Percentiles rank a stretch among this genome's conserved stretches.
Evolutionary conservation across 2,329 filamentous ascomycete species (phyloP).

Genomic region (Pyricularia sp.): DNA sequence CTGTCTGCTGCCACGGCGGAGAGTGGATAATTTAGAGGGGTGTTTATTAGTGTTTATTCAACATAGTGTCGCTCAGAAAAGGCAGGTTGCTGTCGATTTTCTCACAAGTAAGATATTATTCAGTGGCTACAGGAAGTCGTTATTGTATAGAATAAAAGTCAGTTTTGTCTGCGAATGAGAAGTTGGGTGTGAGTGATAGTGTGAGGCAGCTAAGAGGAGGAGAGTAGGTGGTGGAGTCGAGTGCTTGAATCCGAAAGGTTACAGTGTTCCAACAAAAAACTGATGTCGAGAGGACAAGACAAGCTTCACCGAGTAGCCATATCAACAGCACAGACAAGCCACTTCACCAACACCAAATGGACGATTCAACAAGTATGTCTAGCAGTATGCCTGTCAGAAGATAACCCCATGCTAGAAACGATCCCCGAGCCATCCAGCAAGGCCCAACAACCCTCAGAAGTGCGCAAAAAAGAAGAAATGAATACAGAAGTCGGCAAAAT

Average conservation of each 20-base stretch:
- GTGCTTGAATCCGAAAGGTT: not conserved
- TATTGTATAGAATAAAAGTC: not conserved
- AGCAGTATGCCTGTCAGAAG: not conserved
- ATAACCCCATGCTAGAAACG: not conserved
- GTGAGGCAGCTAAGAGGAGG: not conserved
- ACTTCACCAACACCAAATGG: not conserved
- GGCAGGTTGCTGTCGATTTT: not conserved
- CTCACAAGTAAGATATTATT: not conserved
- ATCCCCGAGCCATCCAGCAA: not conserved
- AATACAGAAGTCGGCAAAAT: not conserved
- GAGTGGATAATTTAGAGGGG: not conserved
- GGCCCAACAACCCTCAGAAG: not conserved
- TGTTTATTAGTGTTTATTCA: not conserved
- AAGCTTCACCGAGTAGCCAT: not conserved
- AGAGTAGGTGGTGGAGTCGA: not conserved
- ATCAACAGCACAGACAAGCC: not conserved
- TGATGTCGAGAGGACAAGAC: not conserved
- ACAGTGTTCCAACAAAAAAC: no score
- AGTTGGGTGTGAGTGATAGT: not conserved
- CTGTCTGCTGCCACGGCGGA: not conserved
- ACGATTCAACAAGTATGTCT: not conserved
- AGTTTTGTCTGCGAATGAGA: not conserved
- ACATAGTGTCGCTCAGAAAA: no score
- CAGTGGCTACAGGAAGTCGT: not conserved
- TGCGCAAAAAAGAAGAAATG: not conserved